Evolutionary conservation across 768 basidiomycete species (phyloP).

Genomic region (Lactifluus rugatus): DNA sequence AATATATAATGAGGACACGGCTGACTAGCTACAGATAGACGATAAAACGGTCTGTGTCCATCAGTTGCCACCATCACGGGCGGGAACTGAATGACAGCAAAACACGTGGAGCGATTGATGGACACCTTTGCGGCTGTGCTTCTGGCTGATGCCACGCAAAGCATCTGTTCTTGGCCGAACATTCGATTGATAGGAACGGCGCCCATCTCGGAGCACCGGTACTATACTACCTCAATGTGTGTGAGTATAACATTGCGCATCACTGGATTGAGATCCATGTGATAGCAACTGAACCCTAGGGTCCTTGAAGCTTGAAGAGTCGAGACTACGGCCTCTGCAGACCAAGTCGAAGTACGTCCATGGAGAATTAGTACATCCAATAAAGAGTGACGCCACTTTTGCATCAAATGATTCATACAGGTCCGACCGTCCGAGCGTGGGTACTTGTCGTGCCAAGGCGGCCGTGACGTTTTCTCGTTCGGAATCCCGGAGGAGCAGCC

Average conservation of each 20-base stretch:
- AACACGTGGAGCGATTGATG: background rate
- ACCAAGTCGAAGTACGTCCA: too few species aligned
- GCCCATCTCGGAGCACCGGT: background rate
- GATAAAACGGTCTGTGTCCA: background rate
- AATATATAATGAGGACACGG: background rate
- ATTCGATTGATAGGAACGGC: background rate
- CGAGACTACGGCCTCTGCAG: background rate
- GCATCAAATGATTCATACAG: too few species aligned
- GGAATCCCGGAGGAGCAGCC: background rate
- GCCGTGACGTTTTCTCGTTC: background rate
- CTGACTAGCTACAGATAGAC: background rate
- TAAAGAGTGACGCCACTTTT: too few species aligned
- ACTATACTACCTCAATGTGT: background rate
- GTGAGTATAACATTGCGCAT: background rate
- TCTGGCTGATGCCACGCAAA: background rate
- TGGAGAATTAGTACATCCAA: too few species aligned
- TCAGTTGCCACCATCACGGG: too few species aligned
- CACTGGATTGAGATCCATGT: background rate
- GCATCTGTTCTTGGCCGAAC: background rate
- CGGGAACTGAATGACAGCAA: too few species aligned
- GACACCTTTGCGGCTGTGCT: background rate
- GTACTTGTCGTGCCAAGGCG: background rate
- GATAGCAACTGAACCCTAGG: background rate
- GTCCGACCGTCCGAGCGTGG: too few species aligned
- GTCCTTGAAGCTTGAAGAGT: background rate